These are phyloP conservation scores for Syzygium oleosum DNA, from an alignment of 345 rosid species.

Conservation along the genomic window DNA sequence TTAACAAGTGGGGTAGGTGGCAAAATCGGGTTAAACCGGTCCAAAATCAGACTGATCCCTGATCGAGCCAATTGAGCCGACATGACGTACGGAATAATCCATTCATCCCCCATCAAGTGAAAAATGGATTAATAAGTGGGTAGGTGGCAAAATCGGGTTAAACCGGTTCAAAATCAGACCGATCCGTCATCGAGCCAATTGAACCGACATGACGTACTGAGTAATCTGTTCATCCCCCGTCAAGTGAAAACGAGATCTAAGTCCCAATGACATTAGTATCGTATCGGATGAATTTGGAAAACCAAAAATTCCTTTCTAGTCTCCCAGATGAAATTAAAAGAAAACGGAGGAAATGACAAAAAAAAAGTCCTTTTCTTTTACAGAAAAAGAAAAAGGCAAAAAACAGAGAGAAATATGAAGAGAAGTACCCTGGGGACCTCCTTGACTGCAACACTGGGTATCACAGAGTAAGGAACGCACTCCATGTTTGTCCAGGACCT, in stretches of 20 bases:
- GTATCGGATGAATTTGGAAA: neutral
- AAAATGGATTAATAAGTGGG: neutral
- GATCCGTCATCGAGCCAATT: neutral
- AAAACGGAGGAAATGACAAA: neutral
- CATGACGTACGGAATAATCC: neutral
- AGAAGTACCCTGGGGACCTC: neutral
- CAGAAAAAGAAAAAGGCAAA: neutral
- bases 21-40: neutral
- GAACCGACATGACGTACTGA: neutral
- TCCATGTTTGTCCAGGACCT: conserved; percentile 2
- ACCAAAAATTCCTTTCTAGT: neutral
- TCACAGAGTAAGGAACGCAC: neutral
- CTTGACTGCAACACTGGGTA: neutral
- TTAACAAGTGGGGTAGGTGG: neutral
- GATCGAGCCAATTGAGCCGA: neutral
- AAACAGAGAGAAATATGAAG: neutral
- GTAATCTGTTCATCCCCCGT: neutral
- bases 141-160: neutral
- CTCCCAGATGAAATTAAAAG: neutral
- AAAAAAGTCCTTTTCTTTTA: neutral
- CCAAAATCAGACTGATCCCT: neutral
- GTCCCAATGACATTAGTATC: neutral
- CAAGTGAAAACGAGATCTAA: neutral
- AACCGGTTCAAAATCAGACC: neutral
- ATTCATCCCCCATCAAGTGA: neutral